phyloP scores from a whole-genome alignment of 2,329 filamentous ascomycete species.

The Arachnomyces sp. region DNA sequence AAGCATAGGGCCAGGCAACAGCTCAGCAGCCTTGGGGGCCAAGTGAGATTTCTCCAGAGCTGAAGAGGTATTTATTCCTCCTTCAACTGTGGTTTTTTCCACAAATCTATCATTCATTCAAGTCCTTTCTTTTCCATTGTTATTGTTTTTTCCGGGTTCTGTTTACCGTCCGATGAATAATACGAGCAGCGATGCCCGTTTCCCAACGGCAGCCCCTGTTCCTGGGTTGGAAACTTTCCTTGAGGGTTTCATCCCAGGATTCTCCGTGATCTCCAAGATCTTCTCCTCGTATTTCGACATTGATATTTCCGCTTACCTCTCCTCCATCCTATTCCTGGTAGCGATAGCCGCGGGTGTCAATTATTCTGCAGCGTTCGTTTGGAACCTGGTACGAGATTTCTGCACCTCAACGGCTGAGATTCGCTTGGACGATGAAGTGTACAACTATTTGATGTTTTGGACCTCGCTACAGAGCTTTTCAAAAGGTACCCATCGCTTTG shows the following conservation, averaged over 20 bases:
- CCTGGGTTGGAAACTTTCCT: conserved; percentile 34
- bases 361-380: conserved; percentile 32
- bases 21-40: too few species aligned
- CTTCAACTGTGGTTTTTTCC: too few species aligned
- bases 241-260: conserved; percentile 60
- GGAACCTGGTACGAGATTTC: conserved; percentile 44
- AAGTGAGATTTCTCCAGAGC: too few species aligned
- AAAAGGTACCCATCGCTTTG: conserved; percentile 52
- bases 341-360: neutral
- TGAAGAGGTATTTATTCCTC: too few species aligned
- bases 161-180: too few species aligned
- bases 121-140: too few species aligned
- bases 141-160: too few species aligned
- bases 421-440: conserved; percentile 63
- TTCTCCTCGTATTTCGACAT: conserved; percentile 52
- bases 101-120: too few species aligned
- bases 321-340: conserved; percentile 43
- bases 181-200: too few species aligned
- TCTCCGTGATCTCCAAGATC: conserved; percentile 49
- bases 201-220: too few species aligned
- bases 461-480: conserved; percentile 57
- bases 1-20: too few species aligned
- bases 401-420: conserved; percentile 62
- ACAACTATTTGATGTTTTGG: conserved; percentile 66
- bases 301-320: conserved; percentile 57